Evolutionary conservation across 805 yeast species (phyloP).

Genomic region (Barnettozyma californica): DNA sequence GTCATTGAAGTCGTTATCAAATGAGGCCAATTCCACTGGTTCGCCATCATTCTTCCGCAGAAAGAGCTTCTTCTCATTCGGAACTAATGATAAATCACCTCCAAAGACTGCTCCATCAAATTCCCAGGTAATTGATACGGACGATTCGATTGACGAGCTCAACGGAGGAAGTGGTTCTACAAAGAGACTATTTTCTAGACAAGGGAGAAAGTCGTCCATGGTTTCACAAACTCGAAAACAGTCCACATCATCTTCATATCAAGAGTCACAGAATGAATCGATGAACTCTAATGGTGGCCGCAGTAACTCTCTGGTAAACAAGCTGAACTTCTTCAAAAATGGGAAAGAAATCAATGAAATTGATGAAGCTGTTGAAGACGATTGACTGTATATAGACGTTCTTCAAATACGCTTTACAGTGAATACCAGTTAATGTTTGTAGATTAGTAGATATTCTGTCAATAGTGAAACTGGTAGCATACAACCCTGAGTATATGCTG

Average conservation of each 20-base stretch:
- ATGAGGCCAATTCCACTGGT: conserved; percentile 14
- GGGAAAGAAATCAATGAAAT: conserved; percentile 10
- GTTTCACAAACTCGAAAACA: conserved; percentile 16
- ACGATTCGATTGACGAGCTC: conserved; percentile 19
- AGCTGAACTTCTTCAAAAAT: conserved; percentile 21
- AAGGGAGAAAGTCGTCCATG: conserved; percentile 13
- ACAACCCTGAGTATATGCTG: no score
- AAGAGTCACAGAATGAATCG: conserved; percentile 8
- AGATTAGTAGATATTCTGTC: no score
- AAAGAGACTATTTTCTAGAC: conserved; percentile 19
- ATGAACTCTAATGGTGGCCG: background rate
- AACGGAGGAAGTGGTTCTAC: conserved; percentile 10
- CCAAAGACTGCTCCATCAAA: conserved; percentile 14
- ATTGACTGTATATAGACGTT: background rate
- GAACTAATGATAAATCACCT: conserved; percentile 23
- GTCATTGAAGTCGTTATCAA: conserved; percentile 16
- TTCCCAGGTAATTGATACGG: conserved; percentile 13
- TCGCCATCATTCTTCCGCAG: conserved; percentile 36
- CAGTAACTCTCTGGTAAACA: conserved; percentile 16
- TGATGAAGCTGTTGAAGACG: conserved; percentile 20
- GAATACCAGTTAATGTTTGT: background rate
- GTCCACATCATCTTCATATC: conserved; percentile 13
- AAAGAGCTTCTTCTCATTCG: conserved; percentile 32
- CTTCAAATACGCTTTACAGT: no score
- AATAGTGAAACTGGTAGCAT: no score